Percentiles rank a stretch among this genome's conserved stretches.
Conservation (phyloP, 1,284 basidiomycete genomes). For the Phaffia rhodozyma region DNA sequence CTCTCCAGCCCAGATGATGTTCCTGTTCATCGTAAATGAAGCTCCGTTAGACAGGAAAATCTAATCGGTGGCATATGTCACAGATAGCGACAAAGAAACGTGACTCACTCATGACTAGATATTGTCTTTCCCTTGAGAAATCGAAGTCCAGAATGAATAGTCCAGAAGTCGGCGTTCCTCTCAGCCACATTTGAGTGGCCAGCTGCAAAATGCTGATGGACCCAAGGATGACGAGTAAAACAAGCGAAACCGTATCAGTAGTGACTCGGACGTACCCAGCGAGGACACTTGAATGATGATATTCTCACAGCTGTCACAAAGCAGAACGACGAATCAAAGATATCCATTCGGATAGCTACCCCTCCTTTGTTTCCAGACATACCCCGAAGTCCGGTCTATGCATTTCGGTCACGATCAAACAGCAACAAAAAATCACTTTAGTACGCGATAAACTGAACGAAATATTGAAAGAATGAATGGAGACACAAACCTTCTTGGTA, state of each 20-base stretch:
- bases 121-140: conserved; percentile 85
- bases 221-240: no score
- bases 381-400: conserved; percentile 81
- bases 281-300: background rate
- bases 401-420: background rate
- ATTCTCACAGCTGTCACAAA: conserved; percentile 61
- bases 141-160: conserved; percentile 67
- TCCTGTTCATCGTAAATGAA: conserved; percentile 42
- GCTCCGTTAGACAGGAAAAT: conserved; percentile 11
- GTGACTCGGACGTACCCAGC: background rate
- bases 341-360: conserved; percentile 81
- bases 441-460: background rate
- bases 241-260: no score
- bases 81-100: background rate
- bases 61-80: background rate
- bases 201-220: conserved; percentile 64
- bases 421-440: background rate
- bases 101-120: conserved; percentile 68
- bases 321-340: conserved; percentile 82
- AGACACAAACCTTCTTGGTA: conserved; percentile 60
- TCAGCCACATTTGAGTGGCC: conserved; percentile 82
- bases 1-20: conserved; percentile 83
- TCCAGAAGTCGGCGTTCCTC: conserved; percentile 82
- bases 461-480: background rate
- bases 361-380: conserved; percentile 98